phyloP scores from a whole-genome alignment of 768 basidiomycete species.

The Phaeotremella skinneri region DNA sequence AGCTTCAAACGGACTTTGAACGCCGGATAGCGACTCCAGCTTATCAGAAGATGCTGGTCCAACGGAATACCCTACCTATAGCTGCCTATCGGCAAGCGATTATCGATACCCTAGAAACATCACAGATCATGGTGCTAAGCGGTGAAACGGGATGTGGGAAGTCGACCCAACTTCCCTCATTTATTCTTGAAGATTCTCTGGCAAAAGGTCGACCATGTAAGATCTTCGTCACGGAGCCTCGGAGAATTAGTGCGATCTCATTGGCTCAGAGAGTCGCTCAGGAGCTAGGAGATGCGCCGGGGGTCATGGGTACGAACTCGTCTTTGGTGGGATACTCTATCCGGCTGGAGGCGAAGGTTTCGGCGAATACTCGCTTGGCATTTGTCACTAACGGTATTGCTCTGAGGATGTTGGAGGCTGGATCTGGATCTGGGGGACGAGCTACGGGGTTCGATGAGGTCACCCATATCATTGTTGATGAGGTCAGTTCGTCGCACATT shows the following conservation, averaged over 20 bases:
- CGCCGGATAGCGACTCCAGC: conserved; percentile 62
- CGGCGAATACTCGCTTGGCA: conserved; percentile 64
- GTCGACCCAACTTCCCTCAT: conserved; percentile 91
- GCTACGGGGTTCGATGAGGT: conserved; percentile 89
- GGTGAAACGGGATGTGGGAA: conserved; percentile 87
- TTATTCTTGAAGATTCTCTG: conserved; percentile 86
- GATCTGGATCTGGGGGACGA: conserved; percentile 65
- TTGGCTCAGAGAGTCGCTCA: conserved; percentile 90
- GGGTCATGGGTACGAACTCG: conserved; percentile 68
- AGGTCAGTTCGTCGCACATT: conserved; percentile 56
- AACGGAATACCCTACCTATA: conserved; percentile 80
- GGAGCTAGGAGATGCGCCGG: conserved; percentile 79
- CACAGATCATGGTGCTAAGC: conserved; percentile 83
- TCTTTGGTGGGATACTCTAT: conserved; percentile 94
- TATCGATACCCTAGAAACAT: conserved; percentile 63
- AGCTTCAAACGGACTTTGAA: conserved; percentile 62
- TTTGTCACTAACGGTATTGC: conserved; percentile 95
- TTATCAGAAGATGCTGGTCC: conserved; percentile 85
- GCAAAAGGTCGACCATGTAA: conserved; percentile 77
- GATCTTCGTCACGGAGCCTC: conserved; percentile 91
- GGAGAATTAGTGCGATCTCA: conserved; percentile 93
- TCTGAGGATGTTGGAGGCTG: conserved; percentile 90
- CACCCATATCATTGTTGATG: conserved; percentile 96
- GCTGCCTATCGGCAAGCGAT: conserved; percentile 75
- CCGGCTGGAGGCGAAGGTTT: conserved; percentile 81